Base-by-base conservation (phyloP, 768 basidiomycete genomes). In the Clitopilus passeckerianus region DNA sequence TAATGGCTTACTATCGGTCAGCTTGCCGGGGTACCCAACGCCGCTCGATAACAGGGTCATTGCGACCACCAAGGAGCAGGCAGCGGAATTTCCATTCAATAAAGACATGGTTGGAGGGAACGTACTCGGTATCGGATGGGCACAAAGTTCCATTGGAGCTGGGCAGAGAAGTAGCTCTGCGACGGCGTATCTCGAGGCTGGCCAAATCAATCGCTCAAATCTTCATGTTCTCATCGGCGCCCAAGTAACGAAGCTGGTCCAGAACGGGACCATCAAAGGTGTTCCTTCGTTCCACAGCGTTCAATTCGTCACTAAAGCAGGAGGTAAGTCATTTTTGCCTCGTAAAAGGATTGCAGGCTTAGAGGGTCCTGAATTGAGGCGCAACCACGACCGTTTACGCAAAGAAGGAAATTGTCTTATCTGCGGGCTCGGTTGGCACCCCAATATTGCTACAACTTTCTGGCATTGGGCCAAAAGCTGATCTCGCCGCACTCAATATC, bases 401-500 rank as follows among this genome's bases (percentile, higher is more conserved):
- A 5, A 60, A 14, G 14, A 61, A 63, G 37, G 65, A 65, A 37
- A 56, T 65, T 41, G 58, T 66, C 20, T 53, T 68, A 6, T 63
- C 65, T 9, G 64, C 65, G 23, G 65, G 67, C 6, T 53, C 64
- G 4, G 18, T 68, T 30, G 62, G 62, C 37, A 61, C 65, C 16
- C 64, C 65, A 23, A 61, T 62, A 24, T 57, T 65, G 12, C 63
- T 61, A 0, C 56, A 46, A 33, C 33, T 46, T 14, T 60, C 59
- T 8, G 78, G 77, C 5, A 78, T 83, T 57, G 82, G 82, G 6
- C 72, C 75, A 57, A 58, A 66, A 6, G 53, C 58, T 0, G 66
- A 74, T 16, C 72, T 84, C 6, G 43, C 58, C 0, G 56, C 66
- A 0, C 65, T 79, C n/a, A 76, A 73, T 1, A 80, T 83, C 61